phyloP scores from a whole-genome alignment of 352 stramenopile genomes.

The Pythium periplocum region DNA sequence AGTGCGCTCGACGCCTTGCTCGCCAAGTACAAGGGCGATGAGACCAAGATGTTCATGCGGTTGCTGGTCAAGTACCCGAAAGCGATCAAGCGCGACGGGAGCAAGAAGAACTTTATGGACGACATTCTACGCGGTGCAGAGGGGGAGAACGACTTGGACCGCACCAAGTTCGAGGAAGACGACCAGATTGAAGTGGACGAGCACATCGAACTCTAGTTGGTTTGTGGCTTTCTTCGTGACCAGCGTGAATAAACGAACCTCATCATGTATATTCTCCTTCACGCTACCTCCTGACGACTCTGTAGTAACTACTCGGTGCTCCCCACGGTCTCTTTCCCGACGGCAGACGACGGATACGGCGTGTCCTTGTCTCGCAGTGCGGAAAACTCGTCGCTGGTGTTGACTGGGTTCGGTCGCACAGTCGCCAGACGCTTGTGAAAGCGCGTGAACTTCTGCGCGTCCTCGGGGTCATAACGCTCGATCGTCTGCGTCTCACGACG shows the following conservation, averaged over 20 bases:
- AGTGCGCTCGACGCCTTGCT: conserved; percentile 43
- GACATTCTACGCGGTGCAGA: conserved; percentile 22
- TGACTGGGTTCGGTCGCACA: conserved; percentile 21
- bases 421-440: conserved; percentile 19
- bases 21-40: conserved; percentile 56
- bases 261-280: too few relatives aligned
- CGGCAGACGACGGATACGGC: conserved; percentile 5
- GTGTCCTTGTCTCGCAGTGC: conserved; percentile 6
- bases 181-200: conserved; percentile 24
- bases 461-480: conserved; percentile 22
- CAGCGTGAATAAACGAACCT: too few relatives aligned
- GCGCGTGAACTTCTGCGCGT: conserved; percentile 21
- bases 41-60: conserved; percentile 48
- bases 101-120: conserved; percentile 56
- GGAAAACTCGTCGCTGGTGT: conserved; percentile 13
- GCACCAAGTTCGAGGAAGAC: conserved; percentile 9
- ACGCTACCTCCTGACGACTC: too few relatives aligned
- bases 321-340: neutral
- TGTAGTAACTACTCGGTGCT: too few relatives aligned
- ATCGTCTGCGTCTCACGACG: conserved; percentile 26
- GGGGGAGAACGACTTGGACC: conserved; percentile 16
- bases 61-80: conserved; percentile 53
- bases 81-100: conserved; percentile 38
- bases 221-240: too few relatives aligned
- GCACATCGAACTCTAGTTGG: conserved; percentile 34